Conservation (phyloP, 352 stramenopile species). For the Pythium rhizo-oryzae region DNA sequence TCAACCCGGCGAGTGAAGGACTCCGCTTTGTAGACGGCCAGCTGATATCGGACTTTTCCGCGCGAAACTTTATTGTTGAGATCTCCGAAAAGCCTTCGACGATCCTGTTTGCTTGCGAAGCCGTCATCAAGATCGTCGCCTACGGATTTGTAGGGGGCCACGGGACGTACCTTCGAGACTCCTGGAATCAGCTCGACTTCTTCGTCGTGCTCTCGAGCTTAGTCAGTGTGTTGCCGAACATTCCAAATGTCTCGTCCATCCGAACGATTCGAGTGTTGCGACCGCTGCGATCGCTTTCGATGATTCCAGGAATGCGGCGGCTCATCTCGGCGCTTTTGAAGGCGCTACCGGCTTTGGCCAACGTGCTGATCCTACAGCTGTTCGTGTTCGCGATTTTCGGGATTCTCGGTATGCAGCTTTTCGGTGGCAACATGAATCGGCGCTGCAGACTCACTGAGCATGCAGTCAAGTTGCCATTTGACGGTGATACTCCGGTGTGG, state of each 20-base stretch:
- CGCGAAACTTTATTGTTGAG: slow-evolving; percentile 63
- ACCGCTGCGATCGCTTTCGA: slow-evolving; percentile 86
- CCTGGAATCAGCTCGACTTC: slow-evolving; percentile 94
- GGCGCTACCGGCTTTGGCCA: slow-evolving; percentile 84
- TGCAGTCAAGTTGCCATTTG: slow-evolving; percentile 56
- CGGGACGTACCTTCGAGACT: slow-evolving; percentile 80
- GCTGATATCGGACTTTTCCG: slow-evolving; percentile 46
- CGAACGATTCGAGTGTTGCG: slow-evolving; percentile 89
- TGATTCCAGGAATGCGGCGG: slow-evolving; percentile 78
- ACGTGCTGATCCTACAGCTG: slow-evolving; percentile 89
- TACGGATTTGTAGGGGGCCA: slow-evolving; percentile 70
- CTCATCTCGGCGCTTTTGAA: slow-evolving; percentile 86
- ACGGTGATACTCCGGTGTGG: slow-evolving; percentile 41
- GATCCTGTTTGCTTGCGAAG: slow-evolving; percentile 87
- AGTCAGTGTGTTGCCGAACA: slow-evolving; percentile 51
- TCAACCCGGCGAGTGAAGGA: slow-evolving; percentile 65
- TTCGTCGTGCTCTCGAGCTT: slow-evolving; percentile 87
- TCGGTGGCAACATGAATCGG: slow-evolving; percentile 78
- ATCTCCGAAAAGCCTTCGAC: slow-evolving; percentile 87
- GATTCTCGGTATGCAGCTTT: slow-evolving; percentile 91
- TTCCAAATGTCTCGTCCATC: slow-evolving; percentile 82
- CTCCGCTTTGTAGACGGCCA: slow-evolving; percentile 38
- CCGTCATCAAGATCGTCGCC: slow-evolving; percentile 90
- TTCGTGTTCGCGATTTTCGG: slow-evolving; percentile 93
- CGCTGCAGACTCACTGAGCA: slow-evolving; percentile 80